Percentiles rank a stretch among this genome's conserved stretches.
Conservation (phyloP, 495 filamentous ascomycete species). For the Aspergillus sclerotiicarbonarius region DNA sequence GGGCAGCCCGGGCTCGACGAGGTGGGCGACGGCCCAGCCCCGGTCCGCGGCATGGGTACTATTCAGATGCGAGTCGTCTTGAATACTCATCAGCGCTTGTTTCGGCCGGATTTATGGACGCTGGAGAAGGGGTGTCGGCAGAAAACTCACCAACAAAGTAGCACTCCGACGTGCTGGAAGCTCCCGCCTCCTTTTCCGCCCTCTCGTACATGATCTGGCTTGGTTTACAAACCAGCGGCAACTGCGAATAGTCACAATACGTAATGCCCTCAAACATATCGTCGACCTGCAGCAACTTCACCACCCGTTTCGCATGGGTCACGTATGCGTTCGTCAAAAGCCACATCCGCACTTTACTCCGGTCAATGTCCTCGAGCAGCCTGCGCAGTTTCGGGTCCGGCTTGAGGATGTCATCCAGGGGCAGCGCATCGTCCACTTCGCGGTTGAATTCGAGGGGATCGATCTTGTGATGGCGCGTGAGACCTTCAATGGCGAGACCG, state of each 20-base stretch:
- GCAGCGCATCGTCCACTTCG: constrained; percentile 92
- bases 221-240: constrained; percentile 80
- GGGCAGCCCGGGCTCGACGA: constrained; percentile 70
- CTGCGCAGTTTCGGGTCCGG: constrained; percentile 71
- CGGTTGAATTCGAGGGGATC: constrained; percentile 93
- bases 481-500: constrained; percentile 92
- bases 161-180: constrained; percentile 58
- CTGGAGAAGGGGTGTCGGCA: not conserved
- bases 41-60: constrained; percentile 66
- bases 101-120: not conserved
- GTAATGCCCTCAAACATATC: constrained; percentile 92
- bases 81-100: constrained; percentile 11
- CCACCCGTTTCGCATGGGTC: constrained; percentile 79
- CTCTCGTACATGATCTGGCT: constrained; percentile 79
- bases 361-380: constrained; percentile 77
- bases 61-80: constrained; percentile 82
- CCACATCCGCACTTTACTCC: constrained; percentile 79
- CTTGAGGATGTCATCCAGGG: constrained; percentile 77
- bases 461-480: constrained; percentile 92
- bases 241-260: constrained; percentile 77
- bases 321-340: constrained; percentile 95
- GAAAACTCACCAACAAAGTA: constrained; percentile 77
- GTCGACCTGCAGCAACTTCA: constrained; percentile 75
- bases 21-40: constrained; percentile 77
- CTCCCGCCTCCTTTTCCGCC: constrained; percentile 64